Evolutionary conservation across 2,329 filamentous ascomycete species (phyloP).

Genomic region (Xylariaceae sp.): DNA sequence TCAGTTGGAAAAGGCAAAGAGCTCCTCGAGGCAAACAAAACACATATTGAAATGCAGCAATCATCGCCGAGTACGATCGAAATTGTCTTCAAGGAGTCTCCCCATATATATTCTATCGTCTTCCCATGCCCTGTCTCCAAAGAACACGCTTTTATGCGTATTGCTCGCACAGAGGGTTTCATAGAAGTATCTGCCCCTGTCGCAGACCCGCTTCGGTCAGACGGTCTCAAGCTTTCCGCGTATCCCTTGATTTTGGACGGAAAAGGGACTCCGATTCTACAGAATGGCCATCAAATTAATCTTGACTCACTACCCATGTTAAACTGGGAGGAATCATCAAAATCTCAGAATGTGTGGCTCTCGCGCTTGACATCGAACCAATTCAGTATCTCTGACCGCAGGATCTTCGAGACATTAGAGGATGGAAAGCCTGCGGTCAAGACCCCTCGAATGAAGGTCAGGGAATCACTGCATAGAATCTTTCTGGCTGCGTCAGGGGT

Average conservation of each 20-base stretch:
- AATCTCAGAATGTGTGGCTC: slow-evolving; percentile 36
- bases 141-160: slow-evolving; percentile 34
- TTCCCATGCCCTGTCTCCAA: slow-evolving; percentile 40
- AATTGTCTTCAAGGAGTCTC: slow-evolving; percentile 35
- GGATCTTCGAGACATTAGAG: slow-evolving; percentile 28
- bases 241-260: slow-evolving; percentile 33
- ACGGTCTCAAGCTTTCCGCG: slow-evolving; percentile 32
- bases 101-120: slow-evolving; percentile 31
- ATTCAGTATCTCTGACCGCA: slow-evolving; percentile 43
- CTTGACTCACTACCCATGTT: slow-evolving; percentile 44
- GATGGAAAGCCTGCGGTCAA: slow-evolving; percentile 20
- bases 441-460: slow-evolving; percentile 42
- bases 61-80: slow-evolving; percentile 38
- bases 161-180: slow-evolving; percentile 42
- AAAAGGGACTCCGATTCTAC: slow-evolving; percentile 30
- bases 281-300: slow-evolving; percentile 41
- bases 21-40: slow-evolving; percentile 37
- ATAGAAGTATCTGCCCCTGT: slow-evolving; percentile 41
- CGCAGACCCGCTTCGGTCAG: slow-evolving; percentile 24
- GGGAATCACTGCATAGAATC: slow-evolving; percentile 45
- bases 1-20: slow-evolving; percentile 31
- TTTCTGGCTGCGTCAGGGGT: slow-evolving; percentile 44
- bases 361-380: slow-evolving; percentile 33
- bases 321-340: slow-evolving; percentile 31
- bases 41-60: slow-evolving; percentile 36